Base-by-base conservation (phyloP, 768 basidiomycete species). In the Sutorius australiensis region DNA sequence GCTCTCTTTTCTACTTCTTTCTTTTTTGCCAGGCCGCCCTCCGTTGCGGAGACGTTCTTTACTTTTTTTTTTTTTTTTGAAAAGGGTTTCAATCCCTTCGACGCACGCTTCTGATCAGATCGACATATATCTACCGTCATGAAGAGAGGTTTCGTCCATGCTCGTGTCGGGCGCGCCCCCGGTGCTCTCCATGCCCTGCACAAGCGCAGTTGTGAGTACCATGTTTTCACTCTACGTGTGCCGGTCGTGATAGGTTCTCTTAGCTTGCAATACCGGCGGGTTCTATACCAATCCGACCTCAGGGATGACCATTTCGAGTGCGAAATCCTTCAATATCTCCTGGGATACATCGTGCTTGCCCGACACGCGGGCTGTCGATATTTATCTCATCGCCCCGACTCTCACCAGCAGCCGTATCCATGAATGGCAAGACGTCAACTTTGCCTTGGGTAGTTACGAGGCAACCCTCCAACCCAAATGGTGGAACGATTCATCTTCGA, bases 321-420 rank as follows among this genome's bases (percentile, higher is more conserved):
- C 75, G 10, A 53, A 75, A 11, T 74, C 83, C 2, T 60, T 91
- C 57, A 72, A 75, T 46, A 77, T 91, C 55, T 59, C 76, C 41
- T 91, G 89, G 89, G 77, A 88, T 63, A 67, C 79, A 0, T 71
- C 80, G 33, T 89, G 87, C 67, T 61, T 87, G 50, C 46, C 61
- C 11, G 54, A 57, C 31, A 71, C 80, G 24, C 53, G 62, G 1
- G 72, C 74, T 34, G 73, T 86, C 64, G 87, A 90, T 70, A 85
- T 92, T 63, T 83, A 84, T 58, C 79, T 91, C 48, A 79, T 79
- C 58, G 80, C 81, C 0, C 81, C 84, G 0, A 63, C 68, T 30
- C 63, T 73, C 2, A 50, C 58, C 31, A 65, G 51, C 34, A 69
- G 79, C 5, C 75, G 73, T 43, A 69, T 88, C 42, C 80, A 89